A percentile compares a stretch with the other conserved stretches of the same genome.
These are phyloP conservation scores for rapeseed (Brassica napus) DNA, from an alignment of 345 rosid genomes.

Conservation along the genomic window Da-Ae NC_063449.1:42826001-42826500, in stretches of 20 bases:
- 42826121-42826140: too few relatives aligned
- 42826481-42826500: slow-evolving; percentile 93
- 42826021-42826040: neutral
- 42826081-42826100: too few relatives aligned
- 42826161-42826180: too few relatives aligned
- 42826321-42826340: neutral
- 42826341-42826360: neutral
- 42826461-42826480: slow-evolving; percentile 98
- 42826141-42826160: too few relatives aligned
- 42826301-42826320: neutral
- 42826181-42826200: too few relatives aligned
- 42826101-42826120: too few relatives aligned
- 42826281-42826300: neutral
- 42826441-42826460: slow-evolving; percentile 19
- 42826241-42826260: neutral
- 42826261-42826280: neutral
- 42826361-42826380: neutral
- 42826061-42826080: too few relatives aligned
- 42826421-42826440: neutral
- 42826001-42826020: neutral
- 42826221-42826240: neutral
- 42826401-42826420: neutral
- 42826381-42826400: neutral
- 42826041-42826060: too few relatives aligned
- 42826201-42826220: too few relatives aligned